Base-by-base conservation (phyloP, 306 rosid genomes). In the Inga leiocalycina region DNA sequence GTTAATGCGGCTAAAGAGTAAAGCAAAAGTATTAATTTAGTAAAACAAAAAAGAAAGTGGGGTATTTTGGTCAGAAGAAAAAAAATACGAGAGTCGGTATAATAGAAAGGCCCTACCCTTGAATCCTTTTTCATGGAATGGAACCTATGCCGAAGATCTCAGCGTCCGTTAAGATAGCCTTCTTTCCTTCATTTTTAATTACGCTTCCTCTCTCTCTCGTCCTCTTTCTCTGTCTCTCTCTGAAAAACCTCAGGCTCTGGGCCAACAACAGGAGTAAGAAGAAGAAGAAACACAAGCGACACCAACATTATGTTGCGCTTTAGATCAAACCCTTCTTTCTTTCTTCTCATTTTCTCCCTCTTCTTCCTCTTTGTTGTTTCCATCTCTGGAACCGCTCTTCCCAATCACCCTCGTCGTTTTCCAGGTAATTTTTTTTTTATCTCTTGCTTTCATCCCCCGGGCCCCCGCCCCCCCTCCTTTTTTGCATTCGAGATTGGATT, bases 301-400 rank as follows among this genome's bases (percentile, higher is more conserved):
- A 35, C 11, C 49, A 11, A 5, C 39, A 82, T 82, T 65, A 91
- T 94, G 97, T 41, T 69, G 10, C 49, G 68, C 80, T 77, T 78
- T 59, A 79, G 83, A 48, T 46, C 89, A 39, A 87, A 32, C 86
- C 71, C 79, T 9, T 45, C 80, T 43, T 45, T 85, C 74, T 59
- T 61, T 14, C 35, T 86, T 65, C 76, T 88, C 54, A n/a, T 81
- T 61, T 59, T 78, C 48, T 78, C 19, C 19, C 4, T 80, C 16
- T 46, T 61, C 67, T 62, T 62, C 37, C 71, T 89, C 67, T 79
- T 74, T 81, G 24, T 87, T 13, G 72, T 74, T 80, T 82, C 85
- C 17, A 1, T 87, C 57, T 17, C 73, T 51, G 77, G 74, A 61
- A 81, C 24, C 83, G 78, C 76, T 75, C 66, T 15, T 77, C 67